A percentile compares a stretch with the other conserved stretches of the same genome.
Evolutionary conservation across 1,139 yeast genomes (phyloP).

Genomic region (Hyphopichia fennica): DNA sequence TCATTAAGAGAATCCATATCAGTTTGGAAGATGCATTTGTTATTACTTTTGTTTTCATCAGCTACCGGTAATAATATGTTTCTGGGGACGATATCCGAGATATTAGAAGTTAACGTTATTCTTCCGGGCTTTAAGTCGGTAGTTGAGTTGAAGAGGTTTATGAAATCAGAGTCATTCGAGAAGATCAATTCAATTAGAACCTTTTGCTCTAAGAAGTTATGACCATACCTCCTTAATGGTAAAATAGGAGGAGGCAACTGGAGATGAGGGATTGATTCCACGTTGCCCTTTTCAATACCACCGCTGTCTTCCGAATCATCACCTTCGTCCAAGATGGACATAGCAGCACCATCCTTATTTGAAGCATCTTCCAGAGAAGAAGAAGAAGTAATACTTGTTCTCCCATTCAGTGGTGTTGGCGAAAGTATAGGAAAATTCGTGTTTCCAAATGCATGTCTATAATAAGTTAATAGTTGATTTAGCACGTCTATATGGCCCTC

Average conservation of each 20-base stretch:
- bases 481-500: conserved; percentile 86
- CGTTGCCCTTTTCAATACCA: conserved; percentile 23
- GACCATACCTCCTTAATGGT: conserved; percentile 92
- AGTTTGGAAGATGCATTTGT: conserved; percentile 78
- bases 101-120: conserved; percentile 71
- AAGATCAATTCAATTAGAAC: conserved; percentile 76
- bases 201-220: conserved; percentile 87
- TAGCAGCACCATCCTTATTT: conserved; percentile 5
- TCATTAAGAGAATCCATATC: conserved; percentile 65
- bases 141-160: conserved; percentile 49
- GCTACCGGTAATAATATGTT: conserved; percentile 77
- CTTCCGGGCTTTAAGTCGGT: conserved; percentile 51
- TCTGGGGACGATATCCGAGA: conserved; percentile 79
- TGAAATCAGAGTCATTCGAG: conserved; percentile 54
- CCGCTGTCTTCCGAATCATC: conserved; percentile 44
- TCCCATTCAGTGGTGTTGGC: background rate
- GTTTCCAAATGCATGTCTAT: conserved; percentile 19
- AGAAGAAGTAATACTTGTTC: background rate
- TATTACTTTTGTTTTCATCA: conserved; percentile 56
- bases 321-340: conserved; percentile 36
- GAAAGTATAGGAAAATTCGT: conserved; percentile 5
- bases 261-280: conserved; percentile 84
- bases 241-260: conserved; percentile 94
- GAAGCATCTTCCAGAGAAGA: background rate
- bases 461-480: conserved; percentile 55